A percentile compares a stretch with the other conserved stretches of the same genome.
Conservation (phyloP, 768 basidiomycete species). For the Amanita thiersii region DNA sequence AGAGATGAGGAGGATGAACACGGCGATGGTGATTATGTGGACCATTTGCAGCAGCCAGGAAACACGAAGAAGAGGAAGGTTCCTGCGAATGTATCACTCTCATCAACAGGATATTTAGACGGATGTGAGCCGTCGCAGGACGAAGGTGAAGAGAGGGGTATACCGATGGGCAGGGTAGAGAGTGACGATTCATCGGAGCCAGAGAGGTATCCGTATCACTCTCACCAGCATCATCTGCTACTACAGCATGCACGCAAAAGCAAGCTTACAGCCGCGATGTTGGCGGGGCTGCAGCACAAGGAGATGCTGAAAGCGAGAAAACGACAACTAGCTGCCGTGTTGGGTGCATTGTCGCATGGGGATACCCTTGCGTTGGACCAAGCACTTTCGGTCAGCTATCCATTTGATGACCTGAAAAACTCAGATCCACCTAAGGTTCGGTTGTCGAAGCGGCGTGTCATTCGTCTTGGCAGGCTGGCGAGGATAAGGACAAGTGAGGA, state of each 20-base stretch:
- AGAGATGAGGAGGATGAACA: constrained; percentile 42
- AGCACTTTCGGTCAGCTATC: constrained; percentile 52
- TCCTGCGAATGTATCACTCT: constrained; percentile 54
- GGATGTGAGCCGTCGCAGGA: constrained; percentile 17
- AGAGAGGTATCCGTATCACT: neutral
- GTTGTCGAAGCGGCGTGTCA: constrained; percentile 44
- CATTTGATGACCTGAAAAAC: constrained; percentile 14
- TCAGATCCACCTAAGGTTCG: constrained; percentile 29
- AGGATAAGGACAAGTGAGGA: constrained; percentile 21
- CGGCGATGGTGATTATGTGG: constrained; percentile 54
- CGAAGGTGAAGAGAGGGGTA: constrained; percentile 18
- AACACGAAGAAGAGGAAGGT: constrained; percentile 90
- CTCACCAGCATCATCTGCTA: constrained; percentile 5
- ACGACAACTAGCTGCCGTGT: constrained; percentile 61
- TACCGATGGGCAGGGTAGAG: constrained; percentile 16
- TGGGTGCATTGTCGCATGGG: constrained; percentile 57
- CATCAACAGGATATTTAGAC: constrained; percentile 38
- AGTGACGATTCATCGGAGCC: constrained; percentile 11
- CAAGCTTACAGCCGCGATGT: constrained; percentile 49
- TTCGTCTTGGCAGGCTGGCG: constrained; percentile 39
- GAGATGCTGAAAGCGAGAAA: constrained; percentile 62
- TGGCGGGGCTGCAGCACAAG: constrained; percentile 69
- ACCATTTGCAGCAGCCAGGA: constrained; percentile 67
- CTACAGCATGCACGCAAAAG: constrained; percentile 22
- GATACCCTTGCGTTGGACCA: constrained; percentile 73